Percentiles rank a stretch among this genome's conserved stretches.
These are phyloP conservation scores for Phytophthora brassicae DNA, from an alignment of 352 stramenopile genomes.

Conservation along the genomic window DNA sequence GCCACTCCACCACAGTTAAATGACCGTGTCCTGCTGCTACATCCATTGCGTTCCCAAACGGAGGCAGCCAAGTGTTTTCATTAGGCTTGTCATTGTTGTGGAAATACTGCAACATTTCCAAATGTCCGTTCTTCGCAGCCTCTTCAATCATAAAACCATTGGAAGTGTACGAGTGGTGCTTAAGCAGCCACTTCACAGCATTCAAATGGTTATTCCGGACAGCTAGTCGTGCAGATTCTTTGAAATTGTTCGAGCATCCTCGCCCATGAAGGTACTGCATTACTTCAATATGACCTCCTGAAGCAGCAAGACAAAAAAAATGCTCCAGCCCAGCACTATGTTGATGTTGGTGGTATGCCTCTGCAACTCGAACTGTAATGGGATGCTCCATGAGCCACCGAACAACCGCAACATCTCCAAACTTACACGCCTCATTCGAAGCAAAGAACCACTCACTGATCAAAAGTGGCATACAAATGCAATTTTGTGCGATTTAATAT, in stretches of 20 bases:
- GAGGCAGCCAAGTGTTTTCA: neutral
- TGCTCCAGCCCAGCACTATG: conserved; percentile 12
- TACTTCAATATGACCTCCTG: conserved; percentile 5
- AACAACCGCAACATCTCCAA: conserved; percentile 6
- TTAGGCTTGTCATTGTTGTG: neutral
- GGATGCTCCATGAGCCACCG: conserved; percentile 13
- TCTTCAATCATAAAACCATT: conserved; percentile 12
- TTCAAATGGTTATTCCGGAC: conserved; percentile 8
- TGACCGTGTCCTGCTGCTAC: conserved; percentile 3
- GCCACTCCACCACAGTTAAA: neutral
- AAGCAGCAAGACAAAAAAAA: conserved; percentile 9
- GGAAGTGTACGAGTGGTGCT: neutral
- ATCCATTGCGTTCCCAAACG: conserved; percentile 11
- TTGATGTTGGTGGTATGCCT: conserved; percentile 10
- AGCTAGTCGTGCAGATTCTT: conserved; percentile 4
- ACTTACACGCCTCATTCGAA: conserved; percentile 10
- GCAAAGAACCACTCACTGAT: conserved; percentile 12
- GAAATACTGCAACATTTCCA: conserved; percentile 11
- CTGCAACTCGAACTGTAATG: neutral
- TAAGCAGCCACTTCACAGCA: conserved; percentile 7
- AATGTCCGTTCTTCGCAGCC: conserved; percentile 8
- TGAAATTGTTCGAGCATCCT: conserved; percentile 7
- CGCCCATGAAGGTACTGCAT: conserved; percentile 10
- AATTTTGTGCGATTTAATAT: no score
- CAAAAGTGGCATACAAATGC: no score